phyloP scores from a whole-genome alignment of 2,329 filamentous ascomycete species.

The Diaporthe destruens region DNA sequence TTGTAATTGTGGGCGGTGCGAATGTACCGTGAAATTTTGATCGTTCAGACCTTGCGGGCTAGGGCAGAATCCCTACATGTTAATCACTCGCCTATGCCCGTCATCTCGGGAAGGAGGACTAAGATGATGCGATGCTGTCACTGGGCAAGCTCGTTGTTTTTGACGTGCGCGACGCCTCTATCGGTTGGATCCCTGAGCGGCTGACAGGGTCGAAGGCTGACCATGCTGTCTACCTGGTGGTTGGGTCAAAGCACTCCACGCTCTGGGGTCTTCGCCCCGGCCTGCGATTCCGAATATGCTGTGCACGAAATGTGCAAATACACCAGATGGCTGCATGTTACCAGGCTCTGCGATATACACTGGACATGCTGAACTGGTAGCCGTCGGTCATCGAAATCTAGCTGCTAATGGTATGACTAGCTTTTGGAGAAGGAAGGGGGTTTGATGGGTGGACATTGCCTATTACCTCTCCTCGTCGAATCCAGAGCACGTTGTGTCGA shows the following conservation, averaged over 20 bases:
- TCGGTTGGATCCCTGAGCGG: conserved; percentile 8
- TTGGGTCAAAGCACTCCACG: conserved; percentile 26
- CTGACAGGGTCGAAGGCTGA: conserved; percentile 31
- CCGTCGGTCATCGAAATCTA: conserved; percentile 15
- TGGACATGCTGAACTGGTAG: conserved; percentile 17
- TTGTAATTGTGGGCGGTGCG: conserved; percentile 35
- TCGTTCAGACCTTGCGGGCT: conserved; percentile 26
- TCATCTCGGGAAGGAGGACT: conserved; percentile 39
- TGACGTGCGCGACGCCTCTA: conserved; percentile 22
- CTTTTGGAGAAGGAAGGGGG: not conserved
- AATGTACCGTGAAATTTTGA: conserved; percentile 35
- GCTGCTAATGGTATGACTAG: not conserved
- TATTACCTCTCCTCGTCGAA: conserved; percentile 9
- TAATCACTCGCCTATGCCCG: conserved; percentile 40
- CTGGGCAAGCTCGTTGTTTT: conserved; percentile 16
- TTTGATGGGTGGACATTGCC: conserved; percentile 9
- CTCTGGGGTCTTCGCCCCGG: not conserved
- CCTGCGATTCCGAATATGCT: conserved; percentile 5
- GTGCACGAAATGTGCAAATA: conserved; percentile 35
- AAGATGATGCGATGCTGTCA: conserved; percentile 38
- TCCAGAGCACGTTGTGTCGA: conserved; percentile 18
- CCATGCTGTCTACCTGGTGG: conserved; percentile 9
- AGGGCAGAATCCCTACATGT: conserved; percentile 35
- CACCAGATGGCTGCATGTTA: conserved; percentile 29
- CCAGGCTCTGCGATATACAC: conserved; percentile 21